Percentiles rank a stretch among this genome's conserved stretches.
Evolutionary conservation across 1,284 basidiomycete species (phyloP).

Genomic region (Phellinidium pouzarii): DNA sequence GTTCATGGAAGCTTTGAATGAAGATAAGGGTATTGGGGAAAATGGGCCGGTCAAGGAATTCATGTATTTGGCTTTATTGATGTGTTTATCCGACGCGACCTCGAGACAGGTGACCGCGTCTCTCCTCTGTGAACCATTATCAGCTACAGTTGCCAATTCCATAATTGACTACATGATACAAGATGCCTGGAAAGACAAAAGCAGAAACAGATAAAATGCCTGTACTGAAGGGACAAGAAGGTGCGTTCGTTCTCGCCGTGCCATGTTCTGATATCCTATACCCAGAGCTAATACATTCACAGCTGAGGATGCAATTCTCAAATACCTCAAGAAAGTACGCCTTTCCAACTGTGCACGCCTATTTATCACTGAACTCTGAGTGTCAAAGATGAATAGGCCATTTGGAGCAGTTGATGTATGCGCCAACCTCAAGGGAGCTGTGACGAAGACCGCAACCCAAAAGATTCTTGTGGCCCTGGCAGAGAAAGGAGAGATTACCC

Average conservation of each 20-base stretch:
- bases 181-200: conserved; percentile 20
- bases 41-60: too few relatives aligned
- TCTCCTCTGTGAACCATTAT: too few relatives aligned
- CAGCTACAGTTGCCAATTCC: too few relatives aligned
- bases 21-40: too few relatives aligned
- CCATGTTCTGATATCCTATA: neutral
- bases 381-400: conserved; percentile 21
- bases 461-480: conserved; percentile 75
- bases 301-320: conserved; percentile 68
- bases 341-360: neutral
- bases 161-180: too few relatives aligned
- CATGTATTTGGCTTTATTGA: too few relatives aligned
- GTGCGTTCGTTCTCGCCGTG: neutral
- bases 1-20: too few relatives aligned
- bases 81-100: too few relatives aligned
- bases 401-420: conserved; percentile 64
- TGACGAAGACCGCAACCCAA: conserved; percentile 75
- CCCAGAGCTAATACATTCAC: neutral
- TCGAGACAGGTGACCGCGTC: too few relatives aligned
- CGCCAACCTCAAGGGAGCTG: conserved; percentile 80
- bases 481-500: conserved; percentile 67
- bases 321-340: conserved; percentile 64
- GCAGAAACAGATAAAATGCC: conserved; percentile 22
- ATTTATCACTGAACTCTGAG: conserved; percentile 12
- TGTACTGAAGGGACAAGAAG: conserved; percentile 24